Conservation (phyloP, 306 rosid genomes). For the Sechiopsis laciniata region DNA sequence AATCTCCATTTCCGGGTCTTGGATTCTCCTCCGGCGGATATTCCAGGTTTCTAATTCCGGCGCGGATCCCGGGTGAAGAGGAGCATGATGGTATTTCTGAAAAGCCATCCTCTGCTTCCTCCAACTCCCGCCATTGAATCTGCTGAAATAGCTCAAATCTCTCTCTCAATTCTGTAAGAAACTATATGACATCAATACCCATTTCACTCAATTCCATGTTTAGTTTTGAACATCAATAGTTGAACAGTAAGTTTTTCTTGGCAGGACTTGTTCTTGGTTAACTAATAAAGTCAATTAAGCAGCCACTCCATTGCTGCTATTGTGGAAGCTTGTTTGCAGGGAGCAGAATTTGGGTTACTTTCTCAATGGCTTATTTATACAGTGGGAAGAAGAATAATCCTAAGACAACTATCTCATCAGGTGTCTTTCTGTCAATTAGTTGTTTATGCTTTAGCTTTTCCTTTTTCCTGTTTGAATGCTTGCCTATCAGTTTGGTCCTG, state of each 20-base stretch:
- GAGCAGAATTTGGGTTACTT: conserved; percentile 15
- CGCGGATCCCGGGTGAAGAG: conserved; percentile 83
- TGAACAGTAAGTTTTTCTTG: not conserved
- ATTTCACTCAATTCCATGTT: not conserved
- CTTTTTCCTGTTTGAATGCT: conserved; percentile 6
- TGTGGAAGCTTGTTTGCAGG: conserved; percentile 4
- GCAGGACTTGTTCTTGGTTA: conserved; percentile 1
- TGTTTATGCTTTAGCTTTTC: conserved; percentile 8
- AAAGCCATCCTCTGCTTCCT: conserved; percentile 89
- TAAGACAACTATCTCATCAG: conserved; percentile 1
- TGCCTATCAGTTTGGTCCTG: not conserved
- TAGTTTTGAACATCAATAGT: not conserved
- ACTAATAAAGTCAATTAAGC: conserved; percentile 7
- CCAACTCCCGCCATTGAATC: conserved; percentile 82
- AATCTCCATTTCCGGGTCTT: conserved; percentile 36
- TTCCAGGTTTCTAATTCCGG: conserved; percentile 69
- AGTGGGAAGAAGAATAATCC: not conserved
- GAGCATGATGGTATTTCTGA: conserved; percentile 72
- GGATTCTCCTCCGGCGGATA: conserved; percentile 58
- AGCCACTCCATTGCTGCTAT: not conserved
- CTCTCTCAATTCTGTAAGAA: conserved; percentile 21
- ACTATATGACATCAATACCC: not conserved
- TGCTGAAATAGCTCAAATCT: not conserved
- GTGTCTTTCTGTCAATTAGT: not conserved
- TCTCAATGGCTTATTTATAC: not conserved